These are phyloP conservation scores for Schizopora paradoxa DNA, from an alignment of 1,284 basidiomycete species.

Conservation along the genomic window DNA sequence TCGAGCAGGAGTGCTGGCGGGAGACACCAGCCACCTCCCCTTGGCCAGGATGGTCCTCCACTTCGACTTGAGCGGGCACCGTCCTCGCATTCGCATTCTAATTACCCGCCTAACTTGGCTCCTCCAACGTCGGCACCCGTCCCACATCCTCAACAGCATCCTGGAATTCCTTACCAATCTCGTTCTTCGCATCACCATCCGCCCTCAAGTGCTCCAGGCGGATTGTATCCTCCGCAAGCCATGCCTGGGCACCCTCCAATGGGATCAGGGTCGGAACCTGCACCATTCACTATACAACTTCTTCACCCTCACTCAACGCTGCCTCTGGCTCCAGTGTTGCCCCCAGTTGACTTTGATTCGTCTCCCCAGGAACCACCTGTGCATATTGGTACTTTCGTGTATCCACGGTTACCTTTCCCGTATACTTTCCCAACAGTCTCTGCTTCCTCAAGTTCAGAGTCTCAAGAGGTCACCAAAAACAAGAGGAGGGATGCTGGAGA, in stretches of 20 bases:
- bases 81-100: constrained; percentile 5
- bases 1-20: too few relatives aligned
- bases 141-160: too few relatives aligned
- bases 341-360: constrained; percentile 1
- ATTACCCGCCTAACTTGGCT: constrained; percentile 9
- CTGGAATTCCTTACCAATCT: too few relatives aligned
- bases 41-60: constrained; percentile 2
- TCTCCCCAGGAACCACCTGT: constrained; percentile 25
- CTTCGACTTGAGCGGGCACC: constrained; percentile 2
- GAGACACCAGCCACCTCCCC: constrained; percentile 5
- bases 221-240: neutral
- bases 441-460: constrained; percentile 1
- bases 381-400: constrained; percentile 52
- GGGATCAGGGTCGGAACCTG: neutral
- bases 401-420: constrained; percentile 39
- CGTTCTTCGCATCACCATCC: too few relatives aligned
- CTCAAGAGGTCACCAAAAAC: neutral
- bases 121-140: constrained; percentile 16
- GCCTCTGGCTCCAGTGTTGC: constrained; percentile 3
- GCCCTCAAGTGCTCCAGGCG: too few relatives aligned
- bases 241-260: too few relatives aligned
- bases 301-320: neutral
- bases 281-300: neutral
- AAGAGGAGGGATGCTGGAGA: constrained; percentile 17
- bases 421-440: constrained; percentile 28